Evolutionary conservation across 2,329 filamentous ascomycete species (phyloP), one percentile per base, ranked within the genome.

Genomic region (Mariannaea sp.): DNA sequence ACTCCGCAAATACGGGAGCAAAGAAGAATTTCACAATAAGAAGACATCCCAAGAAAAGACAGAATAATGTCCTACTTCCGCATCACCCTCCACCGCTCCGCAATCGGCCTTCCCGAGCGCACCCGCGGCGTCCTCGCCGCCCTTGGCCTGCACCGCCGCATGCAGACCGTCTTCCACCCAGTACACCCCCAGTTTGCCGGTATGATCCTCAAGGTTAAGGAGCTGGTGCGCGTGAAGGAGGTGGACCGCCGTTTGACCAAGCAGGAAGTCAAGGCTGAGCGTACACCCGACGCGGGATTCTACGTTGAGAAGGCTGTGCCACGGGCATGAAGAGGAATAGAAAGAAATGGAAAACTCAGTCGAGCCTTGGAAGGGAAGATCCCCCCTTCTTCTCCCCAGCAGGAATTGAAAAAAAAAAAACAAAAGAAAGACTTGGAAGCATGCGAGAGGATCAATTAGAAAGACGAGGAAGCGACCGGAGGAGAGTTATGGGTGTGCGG

Each of bases 141-240:
- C 14, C 88, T 97, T 55, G 92, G 92, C 51, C 84, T 97, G 59
- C 89, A 87, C 66, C 90, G 89, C 71, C 89, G 92, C 67, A 86
- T 87, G 81, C 86, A 86, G 68, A 93, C 89, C 48, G 92, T 96
- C 67, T 96, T 95, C 80, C 88, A 96, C 74, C 89, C 90, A 30
- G 91, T 96, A 57, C 83, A 83, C 57, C 84, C 86, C 35, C 86
- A 91, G 62, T 85, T 90, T 57, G 92, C 92, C 8, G 92, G 92
- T 70, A 91, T 95, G 78, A 90, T 97, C 68, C 88, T 97, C 80
- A 88, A 88, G 73, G 91, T 97, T 65, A 97, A 97, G 79, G 92
- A 97, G 76, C 78, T 97, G 58, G 90, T 97, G 39, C 80, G 84
- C 48, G 91, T 96, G 29, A 78, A 85, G 62, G 92, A 96, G 75